These are phyloP conservation scores for Circinella umbellata DNA, from an alignment of 371 early-diverging fungal genomes.

Conservation along the genomic window DNA sequence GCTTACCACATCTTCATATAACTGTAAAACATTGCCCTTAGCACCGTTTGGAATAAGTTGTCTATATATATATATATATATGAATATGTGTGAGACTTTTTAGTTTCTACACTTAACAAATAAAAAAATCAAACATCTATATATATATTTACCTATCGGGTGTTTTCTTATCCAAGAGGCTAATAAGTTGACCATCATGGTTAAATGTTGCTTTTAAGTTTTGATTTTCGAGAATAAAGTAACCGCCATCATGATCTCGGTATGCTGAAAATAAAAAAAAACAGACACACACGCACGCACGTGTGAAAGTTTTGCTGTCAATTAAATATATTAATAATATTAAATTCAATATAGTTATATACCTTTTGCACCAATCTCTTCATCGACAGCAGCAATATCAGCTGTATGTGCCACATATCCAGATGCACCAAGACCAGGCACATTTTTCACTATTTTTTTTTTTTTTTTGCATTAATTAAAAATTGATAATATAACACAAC, in stretches of 20 bases:
- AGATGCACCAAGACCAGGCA: conserved; percentile 39
- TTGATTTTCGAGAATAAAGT: conserved; percentile 73
- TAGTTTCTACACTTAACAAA: too few species aligned
- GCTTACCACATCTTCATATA: conserved; percentile 85
- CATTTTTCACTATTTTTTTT: conserved; percentile 29
- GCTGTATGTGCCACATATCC: conserved; percentile 19
- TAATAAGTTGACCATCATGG: conserved; percentile 69
- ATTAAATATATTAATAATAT: background rate
- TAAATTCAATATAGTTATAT: background rate
- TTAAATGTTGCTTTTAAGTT: conserved; percentile 73
- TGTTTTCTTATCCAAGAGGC: conserved; percentile 65
- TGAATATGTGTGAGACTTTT: too few species aligned
- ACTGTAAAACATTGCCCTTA: conserved; percentile 79
- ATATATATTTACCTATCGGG: conserved; percentile 34
- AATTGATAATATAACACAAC: too few species aligned
- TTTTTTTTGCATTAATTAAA: background rate
- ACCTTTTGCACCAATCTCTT: conserved; percentile 28
- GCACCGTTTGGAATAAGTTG: conserved; percentile 69
- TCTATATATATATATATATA: conserved; percentile 21
- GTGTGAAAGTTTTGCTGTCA: too few species aligned
- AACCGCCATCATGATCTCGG: conserved; percentile 26
- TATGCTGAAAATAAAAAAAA: conserved; percentile 35
- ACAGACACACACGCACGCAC: background rate
- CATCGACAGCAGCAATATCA: conserved; percentile 15
- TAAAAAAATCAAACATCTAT: too few species aligned